Percentiles rank a stretch among this genome's conserved stretches.
These are phyloP conservation scores for Gossypium schwendimanii DNA, from an alignment of 441 rosid species.

Conservation along the genomic window DNA sequence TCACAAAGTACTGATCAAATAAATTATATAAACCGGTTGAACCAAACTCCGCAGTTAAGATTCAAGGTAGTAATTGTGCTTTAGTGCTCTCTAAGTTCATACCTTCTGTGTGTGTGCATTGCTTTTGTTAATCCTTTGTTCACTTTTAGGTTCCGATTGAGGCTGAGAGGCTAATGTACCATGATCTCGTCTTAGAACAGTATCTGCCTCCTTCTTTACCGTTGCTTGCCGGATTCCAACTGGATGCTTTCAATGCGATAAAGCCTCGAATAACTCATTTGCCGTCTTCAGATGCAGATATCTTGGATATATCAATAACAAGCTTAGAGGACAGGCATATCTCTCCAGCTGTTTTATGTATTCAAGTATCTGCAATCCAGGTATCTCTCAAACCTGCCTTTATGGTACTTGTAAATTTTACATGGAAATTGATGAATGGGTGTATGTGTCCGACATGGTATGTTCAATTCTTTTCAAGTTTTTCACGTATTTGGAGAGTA, in stretches of 20 bases:
- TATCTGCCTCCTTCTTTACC: slow-evolving; percentile 74
- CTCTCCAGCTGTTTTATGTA: slow-evolving; percentile 62
- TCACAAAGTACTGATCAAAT: slow-evolving; percentile 51
- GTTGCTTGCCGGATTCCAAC: slow-evolving; percentile 64
- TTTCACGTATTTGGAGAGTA: not conserved
- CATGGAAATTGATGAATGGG: not conserved
- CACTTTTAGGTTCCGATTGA: slow-evolving; percentile 65
- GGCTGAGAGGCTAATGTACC: slow-evolving; percentile 57
- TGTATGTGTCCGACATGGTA: not conserved
- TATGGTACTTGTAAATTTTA: not conserved
- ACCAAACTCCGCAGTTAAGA: slow-evolving; percentile 74
- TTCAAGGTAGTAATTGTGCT: slow-evolving; percentile 57
- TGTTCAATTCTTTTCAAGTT: not conserved
- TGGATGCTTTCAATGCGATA: slow-evolving; percentile 75
- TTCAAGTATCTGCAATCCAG: slow-evolving; percentile 84
- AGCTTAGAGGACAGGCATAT: slow-evolving; percentile 68
- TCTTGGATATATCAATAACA: slow-evolving; percentile 52
- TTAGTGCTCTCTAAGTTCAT: slow-evolving; percentile 7
- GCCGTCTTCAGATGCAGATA: slow-evolving; percentile 55
- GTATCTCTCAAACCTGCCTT: slow-evolving; percentile 27
- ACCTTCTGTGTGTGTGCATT: not conserved
- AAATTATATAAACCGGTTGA: slow-evolving; percentile 57
- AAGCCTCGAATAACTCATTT: slow-evolving; percentile 74
- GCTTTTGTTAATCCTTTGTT: not conserved
- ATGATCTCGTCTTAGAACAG: slow-evolving; percentile 68